Evolutionary conservation across 2,329 filamentous ascomycete species (phyloP).

Genomic region (Seiridium unicorne): DNA sequence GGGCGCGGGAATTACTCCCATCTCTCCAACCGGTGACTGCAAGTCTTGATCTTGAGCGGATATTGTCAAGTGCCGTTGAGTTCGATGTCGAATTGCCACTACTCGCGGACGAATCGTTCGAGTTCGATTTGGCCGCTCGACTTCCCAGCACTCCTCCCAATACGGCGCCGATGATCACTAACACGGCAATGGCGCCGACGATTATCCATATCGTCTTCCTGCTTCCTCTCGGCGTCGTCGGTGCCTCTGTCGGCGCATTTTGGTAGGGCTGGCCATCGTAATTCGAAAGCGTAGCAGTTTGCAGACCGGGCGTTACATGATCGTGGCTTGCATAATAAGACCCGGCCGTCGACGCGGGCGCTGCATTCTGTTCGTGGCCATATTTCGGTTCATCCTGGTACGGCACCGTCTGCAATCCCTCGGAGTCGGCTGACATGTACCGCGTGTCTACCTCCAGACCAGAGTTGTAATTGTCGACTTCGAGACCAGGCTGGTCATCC

Average conservation of each 20-base stretch:
- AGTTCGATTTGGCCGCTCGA: neutral
- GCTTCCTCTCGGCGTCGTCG: neutral
- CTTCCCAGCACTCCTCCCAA: slow-evolving; percentile 8
- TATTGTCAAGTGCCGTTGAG: neutral
- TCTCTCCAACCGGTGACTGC: slow-evolving; percentile 9
- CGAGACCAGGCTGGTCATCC: neutral
- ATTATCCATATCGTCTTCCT: slow-evolving; percentile 1
- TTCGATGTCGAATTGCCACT: neutral
- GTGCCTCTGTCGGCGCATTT: neutral
- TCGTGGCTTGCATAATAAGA: too few species aligned
- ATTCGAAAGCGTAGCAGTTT: neutral
- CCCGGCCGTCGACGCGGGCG: neutral
- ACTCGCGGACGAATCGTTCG: neutral
- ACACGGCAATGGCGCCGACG: neutral
- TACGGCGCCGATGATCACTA: slow-evolving; percentile 6
- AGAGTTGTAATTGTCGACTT: neutral
- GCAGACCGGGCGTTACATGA: too few species aligned
- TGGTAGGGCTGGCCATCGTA: neutral
- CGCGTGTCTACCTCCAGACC: slow-evolving; percentile 4
- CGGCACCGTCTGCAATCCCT: neutral
- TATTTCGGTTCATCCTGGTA: neutral
- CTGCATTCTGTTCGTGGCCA: neutral
- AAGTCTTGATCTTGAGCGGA: neutral
- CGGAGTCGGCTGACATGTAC: neutral
- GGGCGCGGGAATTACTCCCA: neutral